Base-by-base conservation (phyloP, 2,329 filamentous ascomycete genomes). In the Elsinoe necatrix region DNA sequence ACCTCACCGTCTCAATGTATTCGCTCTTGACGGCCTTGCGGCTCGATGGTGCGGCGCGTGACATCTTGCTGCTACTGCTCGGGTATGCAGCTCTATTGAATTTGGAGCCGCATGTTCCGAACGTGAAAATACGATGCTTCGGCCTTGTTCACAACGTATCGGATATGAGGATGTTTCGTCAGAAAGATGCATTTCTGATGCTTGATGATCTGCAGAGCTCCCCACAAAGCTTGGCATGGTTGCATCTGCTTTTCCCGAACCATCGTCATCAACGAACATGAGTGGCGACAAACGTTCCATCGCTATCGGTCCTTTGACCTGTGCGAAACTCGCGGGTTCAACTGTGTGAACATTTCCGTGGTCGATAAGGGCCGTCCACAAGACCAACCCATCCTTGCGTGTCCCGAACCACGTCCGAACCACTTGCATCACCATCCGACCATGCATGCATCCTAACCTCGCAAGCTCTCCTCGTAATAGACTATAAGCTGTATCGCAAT, bases 1-100 rank as follows among this genome's bases (percentile, higher is more conserved):
- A 41, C 68, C 80, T 66, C 79, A 95, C 91, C 55, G 93, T 98
- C 74, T 96, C 92, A 61, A 98, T 96, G 70, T 96, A 97, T 72
- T 96, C 91, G 72, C 89, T 89, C 73, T 90, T 95, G 8, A 81
- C 79, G 52, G 84, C 77, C 68, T 91, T 87, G 65, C 71, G 64
- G 43, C 58, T 63, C 14, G 59, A 62, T 3, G 71, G 67, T 16
- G 66, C 63, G 7, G 74, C 71, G 34, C 75, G 67, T 16, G 75
- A 75, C 70, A 75, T 75, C 8, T 27, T 60, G 34, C 5, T 37
- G 14, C 34, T 37, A n/a, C 34, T 47, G 21, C 6, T 14, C 21
- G 42, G 37, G 48, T 23, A 48, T 23, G 42, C 14, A 29, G 23
- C 20, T 14, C 39, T 43, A 21, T 31, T 12, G 37, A 43, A 34